Evolutionary conservation across 768 basidiomycete species (phyloP), one percentile per base, ranked within the genome.

Genomic region (Boletus vinaceobasis): DNA sequence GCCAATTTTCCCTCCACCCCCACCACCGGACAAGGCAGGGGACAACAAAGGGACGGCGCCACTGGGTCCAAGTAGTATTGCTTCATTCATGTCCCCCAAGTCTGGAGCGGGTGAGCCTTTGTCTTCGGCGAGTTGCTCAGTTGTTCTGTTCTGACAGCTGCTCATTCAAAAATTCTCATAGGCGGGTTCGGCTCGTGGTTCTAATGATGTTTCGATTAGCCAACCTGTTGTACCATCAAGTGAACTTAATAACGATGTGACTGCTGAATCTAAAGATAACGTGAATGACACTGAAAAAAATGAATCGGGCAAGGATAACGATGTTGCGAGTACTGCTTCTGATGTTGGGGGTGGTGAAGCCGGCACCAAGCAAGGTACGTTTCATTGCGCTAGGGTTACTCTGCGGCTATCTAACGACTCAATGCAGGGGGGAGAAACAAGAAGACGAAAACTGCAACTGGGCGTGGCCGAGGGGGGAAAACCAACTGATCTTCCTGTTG

Each of bases 91-190:
- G 1, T 43, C 60, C 26, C 36, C 55, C 3, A 39, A 36, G 43
- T 17, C 58, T 40, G 52, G 56, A 58, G 62, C 1, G 69, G 69
- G 69, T 70, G 63, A 70, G 69, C 71, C 57, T 69, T 72, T 54
- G 32, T 60, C 65, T 58, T 50, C 49, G 69, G 71, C 67, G 59
- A 72, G 66, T 70, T 10, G 11, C 45, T 52, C 27, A 38, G 48
- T 39, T 45, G 37, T 42, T 56, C 31, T 53, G 43, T 66, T 71
- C 69, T 70, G 51, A 70, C 69, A 48, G 40, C 19, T 53, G 55
- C 69, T 70, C 65, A 72, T 71, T 58, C 55, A 47, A 47, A 56
- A 62, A 54, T 33, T 17, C 32, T 33, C 23, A 59, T 56, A 70
- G 69, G 60, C 6, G 62, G 57, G 44, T 1, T 31, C 47, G 23